Percentiles rank a stretch among this genome's conserved stretches.
Conservation (phyloP, 257 asterid species). For the Lantana camara region DNA sequence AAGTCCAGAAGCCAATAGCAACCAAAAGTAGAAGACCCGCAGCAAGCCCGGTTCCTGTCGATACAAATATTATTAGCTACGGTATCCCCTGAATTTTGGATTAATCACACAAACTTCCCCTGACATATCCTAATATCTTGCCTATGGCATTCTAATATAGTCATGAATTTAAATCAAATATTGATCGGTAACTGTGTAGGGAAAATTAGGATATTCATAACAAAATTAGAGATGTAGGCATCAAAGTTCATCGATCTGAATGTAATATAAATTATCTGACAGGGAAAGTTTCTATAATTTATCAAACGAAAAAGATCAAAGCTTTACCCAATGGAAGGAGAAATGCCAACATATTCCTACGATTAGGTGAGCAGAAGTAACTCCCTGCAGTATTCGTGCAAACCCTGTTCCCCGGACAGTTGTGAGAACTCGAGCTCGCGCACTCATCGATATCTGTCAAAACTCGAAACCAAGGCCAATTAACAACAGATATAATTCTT, state of each 20-base stretch:
- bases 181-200: too few relatives aligned
- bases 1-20: conserved; percentile 14
- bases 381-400: conserved; percentile 36
- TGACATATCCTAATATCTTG: too few relatives aligned
- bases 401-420: conserved; percentile 18
- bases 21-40: conserved; percentile 18
- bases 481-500: not conserved
- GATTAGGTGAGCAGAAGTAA: conserved; percentile 32
- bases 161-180: too few relatives aligned
- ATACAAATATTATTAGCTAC: conserved; percentile 5
- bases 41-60: conserved; percentile 29
- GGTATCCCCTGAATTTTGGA: too few relatives aligned
- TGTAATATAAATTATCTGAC: too few relatives aligned
- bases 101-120: too few relatives aligned
- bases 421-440: conserved; percentile 4
- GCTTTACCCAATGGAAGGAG: conserved; percentile 31
- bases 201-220: too few relatives aligned
- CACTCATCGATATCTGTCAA: conserved; percentile 36
- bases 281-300: too few relatives aligned
- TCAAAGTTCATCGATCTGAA: too few relatives aligned
- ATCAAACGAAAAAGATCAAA: too few relatives aligned
- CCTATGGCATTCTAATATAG: too few relatives aligned
- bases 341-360: not conserved
- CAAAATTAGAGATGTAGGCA: too few relatives aligned
- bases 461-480: not conserved